phyloP scores from a whole-genome alignment of 1,139 yeast genomes.

The Candida sojae region DNA sequence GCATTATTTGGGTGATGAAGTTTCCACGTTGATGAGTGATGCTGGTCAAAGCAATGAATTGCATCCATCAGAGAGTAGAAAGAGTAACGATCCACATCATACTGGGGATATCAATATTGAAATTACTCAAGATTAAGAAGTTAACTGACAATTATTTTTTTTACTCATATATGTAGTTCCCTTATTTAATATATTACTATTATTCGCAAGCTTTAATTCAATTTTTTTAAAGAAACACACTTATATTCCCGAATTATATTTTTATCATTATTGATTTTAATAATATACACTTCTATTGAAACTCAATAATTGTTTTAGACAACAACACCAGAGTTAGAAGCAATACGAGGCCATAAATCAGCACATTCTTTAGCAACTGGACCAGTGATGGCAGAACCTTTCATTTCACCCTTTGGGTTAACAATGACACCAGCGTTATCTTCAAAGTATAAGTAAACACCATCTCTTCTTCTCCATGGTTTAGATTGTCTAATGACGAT shows the following conservation, averaged over 20 bases:
- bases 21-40: slow-evolving; percentile 12
- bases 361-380: slow-evolving; percentile 99
- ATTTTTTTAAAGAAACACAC: not conserved
- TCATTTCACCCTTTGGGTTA: slow-evolving; percentile 99
- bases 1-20: slow-evolving; percentile 13
- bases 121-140: slow-evolving; percentile 7
- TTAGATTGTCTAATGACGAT: slow-evolving; percentile 98
- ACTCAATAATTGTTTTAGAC: slow-evolving; percentile 52
- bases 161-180: no score
- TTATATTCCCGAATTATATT: not conserved
- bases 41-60: slow-evolving; percentile 2
- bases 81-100: slow-evolving; percentile 1
- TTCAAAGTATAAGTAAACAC: slow-evolving; percentile 99
- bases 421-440: slow-evolving; percentile 99
- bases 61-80: slow-evolving; percentile 1
- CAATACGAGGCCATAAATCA: slow-evolving; percentile 99
- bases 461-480: slow-evolving; percentile 99
- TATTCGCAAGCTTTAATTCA: no score
- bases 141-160: not conserved
- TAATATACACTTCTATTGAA: not conserved
- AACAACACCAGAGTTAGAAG: slow-evolving; percentile 99
- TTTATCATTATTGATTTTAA: not conserved
- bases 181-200: no score
- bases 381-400: slow-evolving; percentile 99
- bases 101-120: slow-evolving; percentile 11